phyloP scores from a whole-genome alignment of 83 land plant species.

The Thuja plicata region DNA sequence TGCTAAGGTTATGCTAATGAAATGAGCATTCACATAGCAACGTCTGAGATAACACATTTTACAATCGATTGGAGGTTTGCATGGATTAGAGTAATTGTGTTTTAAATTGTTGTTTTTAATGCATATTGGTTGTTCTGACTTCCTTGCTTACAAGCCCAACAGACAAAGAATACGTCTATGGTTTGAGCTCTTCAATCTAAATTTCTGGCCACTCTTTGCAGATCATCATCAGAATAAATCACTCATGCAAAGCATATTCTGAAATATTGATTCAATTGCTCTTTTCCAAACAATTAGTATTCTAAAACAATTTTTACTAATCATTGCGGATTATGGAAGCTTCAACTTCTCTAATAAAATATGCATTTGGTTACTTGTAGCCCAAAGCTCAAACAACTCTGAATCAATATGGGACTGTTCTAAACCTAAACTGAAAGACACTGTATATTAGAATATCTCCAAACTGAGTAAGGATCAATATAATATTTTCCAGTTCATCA shows the following conservation, averaged over 20 bases:
- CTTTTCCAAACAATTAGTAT: neutral
- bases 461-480: neutral
- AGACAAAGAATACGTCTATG: neutral
- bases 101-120: no score
- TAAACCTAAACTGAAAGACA: neutral
- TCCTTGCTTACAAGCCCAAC: neutral
- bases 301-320: neutral
- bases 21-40: no score
- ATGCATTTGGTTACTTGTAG: neutral
- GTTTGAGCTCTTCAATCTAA: neutral
- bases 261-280: no score
- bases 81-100: no score
- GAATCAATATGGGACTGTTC: neutral
- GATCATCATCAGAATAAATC: neutral
- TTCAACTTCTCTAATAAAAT: neutral
- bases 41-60: no score
- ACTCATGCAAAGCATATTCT: neutral
- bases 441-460: neutral
- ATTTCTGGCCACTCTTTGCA: neutral
- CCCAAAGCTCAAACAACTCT: neutral
- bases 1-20: no score
- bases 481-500: no score
- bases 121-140: no score
- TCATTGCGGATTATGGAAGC: neutral
- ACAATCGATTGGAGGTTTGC: no score